These are phyloP conservation scores for Eragrostis nindensis DNA, from an alignment of 176 grass and related monocot genomes.

Conservation along the genomic window DNA sequence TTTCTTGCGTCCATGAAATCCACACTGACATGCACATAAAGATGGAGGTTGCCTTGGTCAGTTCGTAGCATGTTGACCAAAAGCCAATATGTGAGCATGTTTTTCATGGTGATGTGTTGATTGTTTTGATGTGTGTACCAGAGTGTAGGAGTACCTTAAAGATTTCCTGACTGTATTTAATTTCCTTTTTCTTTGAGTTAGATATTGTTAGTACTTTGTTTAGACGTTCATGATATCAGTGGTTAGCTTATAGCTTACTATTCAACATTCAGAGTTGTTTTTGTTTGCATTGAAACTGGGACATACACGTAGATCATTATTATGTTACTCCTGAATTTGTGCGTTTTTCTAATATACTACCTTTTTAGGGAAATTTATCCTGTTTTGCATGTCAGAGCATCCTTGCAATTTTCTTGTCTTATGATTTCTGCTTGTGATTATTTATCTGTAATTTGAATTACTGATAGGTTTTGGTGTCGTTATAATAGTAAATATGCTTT, in stretches of 20 bases:
- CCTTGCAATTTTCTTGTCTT: not conserved
- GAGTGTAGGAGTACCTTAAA: not conserved
- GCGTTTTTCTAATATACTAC: not conserved
- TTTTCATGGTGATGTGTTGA: not conserved
- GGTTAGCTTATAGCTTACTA: not conserved
- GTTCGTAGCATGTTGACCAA: not conserved
- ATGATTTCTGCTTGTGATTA: not conserved
- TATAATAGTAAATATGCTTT: constrained; percentile 1
- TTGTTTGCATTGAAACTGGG: not conserved
- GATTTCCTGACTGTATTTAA: not conserved
- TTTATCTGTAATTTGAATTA: not conserved
- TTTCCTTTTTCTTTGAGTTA: not conserved
- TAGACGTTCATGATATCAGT: not conserved
- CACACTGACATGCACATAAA: constrained; percentile 28
- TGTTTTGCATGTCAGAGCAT: not conserved
- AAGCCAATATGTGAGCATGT: not conserved
- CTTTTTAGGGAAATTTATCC: too few relatives aligned
- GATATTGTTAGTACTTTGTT: not conserved
- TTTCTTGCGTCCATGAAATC: constrained; percentile 22
- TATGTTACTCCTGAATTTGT: not conserved
- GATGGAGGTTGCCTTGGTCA: not conserved
- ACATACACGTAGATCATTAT: not conserved
- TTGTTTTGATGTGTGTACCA: not conserved
- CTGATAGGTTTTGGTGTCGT: constrained; percentile 2
- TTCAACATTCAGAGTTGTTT: not conserved